A percentile compares a stretch with the other conserved stretches of the same genome.
These are phyloP conservation scores for Fagus crenata DNA, from an alignment of 306 rosid genomes.

Conservation along the genomic window DNA sequence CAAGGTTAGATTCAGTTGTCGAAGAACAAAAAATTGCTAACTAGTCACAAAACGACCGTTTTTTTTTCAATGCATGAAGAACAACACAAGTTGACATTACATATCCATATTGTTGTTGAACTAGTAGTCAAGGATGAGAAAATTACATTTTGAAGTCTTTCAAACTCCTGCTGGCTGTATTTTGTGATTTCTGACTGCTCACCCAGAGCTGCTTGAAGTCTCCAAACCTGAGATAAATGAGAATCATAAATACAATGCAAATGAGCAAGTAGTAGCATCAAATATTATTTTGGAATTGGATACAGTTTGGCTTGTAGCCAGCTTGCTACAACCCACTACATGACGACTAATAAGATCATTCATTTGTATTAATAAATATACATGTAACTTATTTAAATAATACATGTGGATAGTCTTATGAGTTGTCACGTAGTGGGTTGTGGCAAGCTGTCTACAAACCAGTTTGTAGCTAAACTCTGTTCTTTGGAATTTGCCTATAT, in stretches of 20 bases:
- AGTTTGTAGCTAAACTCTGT: too few species aligned
- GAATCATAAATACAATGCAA: slow-evolving; percentile 14
- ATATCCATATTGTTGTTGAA: slow-evolving; percentile 11
- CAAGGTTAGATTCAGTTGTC: neutral
- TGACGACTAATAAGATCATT: too few species aligned
- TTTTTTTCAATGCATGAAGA: neutral
- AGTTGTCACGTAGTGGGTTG: too few species aligned
- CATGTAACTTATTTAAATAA: too few species aligned
- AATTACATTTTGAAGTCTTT: slow-evolving; percentile 88
- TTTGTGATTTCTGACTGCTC: slow-evolving; percentile 93
- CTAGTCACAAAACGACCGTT: neutral
- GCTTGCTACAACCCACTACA: too few species aligned
- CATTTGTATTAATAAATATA: too few species aligned
- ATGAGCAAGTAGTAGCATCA: neutral
- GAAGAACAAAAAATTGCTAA: neutral
- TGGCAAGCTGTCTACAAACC: too few species aligned
- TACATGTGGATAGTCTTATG: too few species aligned
- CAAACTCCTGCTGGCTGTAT: slow-evolving; percentile 87
- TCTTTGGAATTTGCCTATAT: neutral
- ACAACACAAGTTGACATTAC: slow-evolving; percentile 22
- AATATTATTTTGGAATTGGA: neutral
- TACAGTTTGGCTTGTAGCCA: too few species aligned
- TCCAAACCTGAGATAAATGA: slow-evolving; percentile 69
- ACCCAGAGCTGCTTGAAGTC: slow-evolving; percentile 98
- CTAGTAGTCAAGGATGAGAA: slow-evolving; percentile 21